Evolutionary conservation across 139 green algal genomes (phyloP), one percentile per base, ranked within the genome.

Genomic region (Chlamydomonas asymmetrica): DNA sequence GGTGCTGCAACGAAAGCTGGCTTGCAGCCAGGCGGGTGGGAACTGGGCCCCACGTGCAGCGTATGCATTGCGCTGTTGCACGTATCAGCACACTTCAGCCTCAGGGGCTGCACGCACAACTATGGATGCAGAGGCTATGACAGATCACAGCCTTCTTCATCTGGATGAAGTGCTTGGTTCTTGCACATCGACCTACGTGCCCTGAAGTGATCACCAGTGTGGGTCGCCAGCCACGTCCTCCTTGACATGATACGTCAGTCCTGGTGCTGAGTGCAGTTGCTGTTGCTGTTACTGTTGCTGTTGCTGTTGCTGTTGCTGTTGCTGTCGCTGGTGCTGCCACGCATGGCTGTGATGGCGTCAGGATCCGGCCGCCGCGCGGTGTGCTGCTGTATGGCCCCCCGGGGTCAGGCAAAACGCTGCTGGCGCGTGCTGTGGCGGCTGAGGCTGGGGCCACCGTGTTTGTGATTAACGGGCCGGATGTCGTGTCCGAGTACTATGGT

Each of bases 341-440:
- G 49, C 25, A 25, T 25, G 52, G 31, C 27, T 90, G 38, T 5
- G 4, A 22, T 18, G 10, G 9, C 63, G 13, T 86, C 63, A 60
- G 68, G 43, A 75, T 96, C 32, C 63, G 77, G 0, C 85, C 89
- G 16, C 93, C 92, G 0, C 68, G 77, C 13, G 93, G 93, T 5
- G 73, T 97, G 45, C 80, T 97, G 70, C 83, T 97, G 50, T 86
- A 94, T 69, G 93, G 93, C 2, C 93, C 91, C 1, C 92, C 93
- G 29, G 93, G 93, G 27, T 88, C 82, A 2, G 93, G 93, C 56
- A 98, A 98, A 75, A 96, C 93, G 23, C 61, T 85, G 43, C 85
- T 97, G 37, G 93, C 92, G 3, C 57, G 88, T 7, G 92, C 86
- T 34, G 86, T 87, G 32, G 93, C 92, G 4, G 70, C 76, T 27